Base-by-base conservation (phyloP, 768 basidiomycete species). In the Mycena metata region DNA sequence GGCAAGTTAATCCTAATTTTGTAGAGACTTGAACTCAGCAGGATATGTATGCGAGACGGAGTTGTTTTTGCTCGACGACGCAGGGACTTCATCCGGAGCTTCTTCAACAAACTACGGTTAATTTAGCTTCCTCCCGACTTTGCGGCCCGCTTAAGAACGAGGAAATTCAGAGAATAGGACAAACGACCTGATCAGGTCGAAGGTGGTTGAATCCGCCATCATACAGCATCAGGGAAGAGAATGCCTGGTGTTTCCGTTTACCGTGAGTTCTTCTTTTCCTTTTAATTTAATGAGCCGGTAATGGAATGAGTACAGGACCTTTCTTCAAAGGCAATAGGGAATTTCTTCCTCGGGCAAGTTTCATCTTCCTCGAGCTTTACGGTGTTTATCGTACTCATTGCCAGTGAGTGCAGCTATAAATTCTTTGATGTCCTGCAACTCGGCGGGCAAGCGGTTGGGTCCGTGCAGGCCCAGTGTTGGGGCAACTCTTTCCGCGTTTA, bases 281-380 rank as follows among this genome's bases (percentile, higher is more conserved):
- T 6, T 30, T 3, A 30, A 30, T n/a, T n/a, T n/a, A 30, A 6
- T 30, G 30, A 30, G 30, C 30, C 3, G 26, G 12, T 12, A 6
- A 15, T 56, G 39, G 16, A 24, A 36, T n/a, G 11, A 16, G 12
- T 35, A 1, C 33, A 59, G 57, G 57, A 59, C 33, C n/a, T 59
- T n/a, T 59, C 57, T 33, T 46, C 57, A 10, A 59, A 35, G 41
- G 17, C 24, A 19, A 30, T 15, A 2, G 57, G 57, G 26, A 26
- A 59, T 46, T 47, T 59, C n/a, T 19, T 33, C n/a, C 57, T 59
- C 45, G 19, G 57, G 45, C 35, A 6, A 15, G 33, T 45, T 58
- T 23, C 45, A 2, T 45, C 39, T 39, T 39, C 15, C 11, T 11
- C 11, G 10, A 36, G 11, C 10, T 4, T 41, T 26, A 5, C 16